Base-by-base conservation (phyloP, 1,284 basidiomycete species). In the Ceratobasidium sp. region DNA sequence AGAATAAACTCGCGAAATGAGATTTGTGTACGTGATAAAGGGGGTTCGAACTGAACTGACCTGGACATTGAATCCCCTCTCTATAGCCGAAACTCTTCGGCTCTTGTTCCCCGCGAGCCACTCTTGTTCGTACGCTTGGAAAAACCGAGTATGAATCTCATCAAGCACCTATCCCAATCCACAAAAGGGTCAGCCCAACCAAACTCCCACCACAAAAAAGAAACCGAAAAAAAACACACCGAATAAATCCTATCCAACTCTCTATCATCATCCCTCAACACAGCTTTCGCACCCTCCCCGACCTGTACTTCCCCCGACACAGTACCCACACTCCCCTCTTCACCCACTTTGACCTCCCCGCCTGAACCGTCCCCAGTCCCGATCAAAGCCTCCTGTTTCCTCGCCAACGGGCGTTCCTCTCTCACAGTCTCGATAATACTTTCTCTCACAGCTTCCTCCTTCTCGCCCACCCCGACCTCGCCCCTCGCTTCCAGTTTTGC, bases 231-330 rank as follows among this genome's bases (percentile, higher is more conserved):
- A 44, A 54, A 77, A 65, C 28, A 79, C 89, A 96, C 96, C 83
- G 88, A 88, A 78, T 90, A 88, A 13, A 99, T 87, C 23, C 97
- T 88, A 17, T 87, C 86, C 64, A 99, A 88, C 85, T 99, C 97
- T n/a, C 84, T 83, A 84, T 99, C 97, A 80, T 96, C 90, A 79
- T 96, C 94, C 83, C 93, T 96, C 71, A 99, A 86, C 40, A 99
- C 85, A 0, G 96, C 93, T 81, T 93, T 94, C 67, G 78, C 28
- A 79, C 81, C 57, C 80, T 81, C 70, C 62, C 57, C 78, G 54
- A 67, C 68, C 56, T 70, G 26, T 1, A 66, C 67, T 15, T 77
- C 76, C 23, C 73, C 78, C 46, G 26, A 2, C 13, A 15, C 64
- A 38, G 15, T 12, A 46, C 28, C 50, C 10, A 13, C 9, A 15